Conservation (phyloP, 345 rosid species). For the Boechera stricta region DNA sequence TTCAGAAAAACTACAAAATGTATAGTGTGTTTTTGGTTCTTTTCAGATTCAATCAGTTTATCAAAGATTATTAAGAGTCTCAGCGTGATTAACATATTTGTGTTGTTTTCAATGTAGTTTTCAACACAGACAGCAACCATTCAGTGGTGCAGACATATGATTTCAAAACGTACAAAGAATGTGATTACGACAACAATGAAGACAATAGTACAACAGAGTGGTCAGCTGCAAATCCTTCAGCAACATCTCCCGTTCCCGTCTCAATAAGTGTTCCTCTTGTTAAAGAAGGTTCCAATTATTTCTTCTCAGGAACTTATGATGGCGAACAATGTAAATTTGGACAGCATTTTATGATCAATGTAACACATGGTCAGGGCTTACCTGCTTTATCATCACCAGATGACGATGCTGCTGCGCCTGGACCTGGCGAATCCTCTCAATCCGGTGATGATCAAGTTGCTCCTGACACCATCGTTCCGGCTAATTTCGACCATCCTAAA, state of each 20-base stretch:
- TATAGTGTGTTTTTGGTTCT: background rate
- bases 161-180: slow-evolving; percentile 65
- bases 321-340: slow-evolving; percentile 87
- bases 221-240: slow-evolving; percentile 78
- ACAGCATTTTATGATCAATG: slow-evolving; percentile 70
- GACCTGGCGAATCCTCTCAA: slow-evolving; percentile 56
- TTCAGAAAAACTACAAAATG: background rate
- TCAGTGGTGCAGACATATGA: slow-evolving; percentile 89
- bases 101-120: slow-evolving; percentile 58
- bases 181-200: slow-evolving; percentile 64
- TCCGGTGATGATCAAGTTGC: slow-evolving; percentile 61
- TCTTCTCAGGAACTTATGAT: slow-evolving; percentile 85
- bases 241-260: slow-evolving; percentile 58
- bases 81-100: background rate
- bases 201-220: slow-evolving; percentile 65
- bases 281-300: slow-evolving; percentile 72
- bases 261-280: slow-evolving; percentile 73
- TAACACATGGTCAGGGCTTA: slow-evolving; percentile 80
- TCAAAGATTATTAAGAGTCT: too few relatives aligned
- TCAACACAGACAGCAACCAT: slow-evolving; percentile 90
- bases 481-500: slow-evolving; percentile 69
- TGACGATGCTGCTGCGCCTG: slow-evolving; percentile 54
- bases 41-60: too few relatives aligned
- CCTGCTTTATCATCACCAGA: slow-evolving; percentile 57
- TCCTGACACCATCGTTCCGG: slow-evolving; percentile 77